Percentiles rank a stretch among this genome's conserved stretches.
Evolutionary conservation across 2,329 filamentous ascomycete genomes (phyloP).

Genomic region (Emergomyces orientalis): DNA sequence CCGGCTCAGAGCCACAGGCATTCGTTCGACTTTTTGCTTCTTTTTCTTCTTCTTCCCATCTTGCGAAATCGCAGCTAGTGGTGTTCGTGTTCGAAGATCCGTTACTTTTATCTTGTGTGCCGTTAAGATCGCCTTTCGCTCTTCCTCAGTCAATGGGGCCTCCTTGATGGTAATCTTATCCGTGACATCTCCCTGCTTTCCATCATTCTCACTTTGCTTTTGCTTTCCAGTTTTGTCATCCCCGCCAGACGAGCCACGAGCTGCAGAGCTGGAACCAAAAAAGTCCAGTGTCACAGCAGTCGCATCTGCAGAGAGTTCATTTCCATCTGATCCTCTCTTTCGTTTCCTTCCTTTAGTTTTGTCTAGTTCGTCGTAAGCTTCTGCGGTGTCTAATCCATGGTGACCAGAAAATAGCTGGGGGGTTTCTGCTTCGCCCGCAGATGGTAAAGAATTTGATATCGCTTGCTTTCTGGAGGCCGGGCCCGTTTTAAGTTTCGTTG

Average conservation of each 20-base stretch:
- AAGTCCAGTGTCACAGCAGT: conserved; percentile 28
- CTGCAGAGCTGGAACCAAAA: conserved; percentile 23
- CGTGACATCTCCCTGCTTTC: conserved; percentile 19
- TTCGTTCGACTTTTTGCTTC: conserved; percentile 46
- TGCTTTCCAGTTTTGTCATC: conserved; percentile 12
- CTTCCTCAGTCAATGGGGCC: conserved; percentile 51
- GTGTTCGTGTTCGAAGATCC: conserved; percentile 45
- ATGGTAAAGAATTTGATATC: conserved; percentile 28
- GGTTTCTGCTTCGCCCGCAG: conserved; percentile 32
- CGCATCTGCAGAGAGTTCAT: conserved; percentile 16
- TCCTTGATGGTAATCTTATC: conserved; percentile 16
- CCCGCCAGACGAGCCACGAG: conserved; percentile 15
- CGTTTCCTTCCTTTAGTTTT: conserved; percentile 28
- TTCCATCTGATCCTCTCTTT: conserved; percentile 26
- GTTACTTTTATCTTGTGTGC: conserved; percentile 80
- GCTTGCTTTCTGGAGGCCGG: conserved; percentile 20
- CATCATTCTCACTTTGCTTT: conserved; percentile 13
- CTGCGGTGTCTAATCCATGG: conserved; percentile 21
- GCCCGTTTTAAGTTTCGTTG: conserved; percentile 34
- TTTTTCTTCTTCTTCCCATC: conserved; percentile 41
- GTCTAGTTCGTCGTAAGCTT: background rate
- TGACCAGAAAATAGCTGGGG: conserved; percentile 31
- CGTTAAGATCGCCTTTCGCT: conserved; percentile 64
- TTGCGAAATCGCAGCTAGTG: conserved; percentile 18
- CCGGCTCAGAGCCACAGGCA: conserved; percentile 31